Evolutionary conservation across 257 asterid genomes (phyloP), one percentile per base, ranked within the genome.

Genomic region (Ligustrum vulgare): DNA sequence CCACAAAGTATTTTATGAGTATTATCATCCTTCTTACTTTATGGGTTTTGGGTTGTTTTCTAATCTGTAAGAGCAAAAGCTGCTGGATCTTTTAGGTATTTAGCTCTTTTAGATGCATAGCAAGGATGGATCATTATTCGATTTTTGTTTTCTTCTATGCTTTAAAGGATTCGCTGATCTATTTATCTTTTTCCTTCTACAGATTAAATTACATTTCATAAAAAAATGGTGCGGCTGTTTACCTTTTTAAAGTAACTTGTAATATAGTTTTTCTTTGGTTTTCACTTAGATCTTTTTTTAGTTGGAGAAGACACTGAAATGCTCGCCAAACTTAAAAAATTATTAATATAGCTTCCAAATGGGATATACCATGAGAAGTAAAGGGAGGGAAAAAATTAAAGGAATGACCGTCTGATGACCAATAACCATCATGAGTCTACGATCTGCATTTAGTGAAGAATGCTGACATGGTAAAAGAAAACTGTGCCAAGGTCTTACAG

Each of bases 11-110:
- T 41, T 10, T 41, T 41, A 10, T 13, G 47, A 41, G 47, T 41
- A 10, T 10, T 41, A 41, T 10, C 71, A 45, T 71, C 36, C 31
- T 63, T 66, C 66, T 18, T 33, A 39, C 74, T 65, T 11, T 66
- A 34, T 72, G 47, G 31, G 23, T 13, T 15, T 1, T 9, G 58
- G 28, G 10, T 35, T 20, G 41, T 43, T 64, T 45, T 77, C 62
- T 20, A 56, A 51, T 41, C 45, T 16, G 33, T 23, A 23, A 35
- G 69, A 15, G 66, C 36, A 75, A 33, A 63, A 31, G 9, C 74
- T 43, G 23, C 18, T 71, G 63, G 58, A 31, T 49, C 33, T 45
- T 71, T 49, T 15, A 56, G 65, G 25, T 64, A 25, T 68, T 73
- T 60, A 63, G 45, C n/a, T 10, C 63, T 23, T 41, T 43, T 45